Evolutionary conservation across 805 yeast species (phyloP).

Genomic region (Lachancea kluyveri): DNA sequence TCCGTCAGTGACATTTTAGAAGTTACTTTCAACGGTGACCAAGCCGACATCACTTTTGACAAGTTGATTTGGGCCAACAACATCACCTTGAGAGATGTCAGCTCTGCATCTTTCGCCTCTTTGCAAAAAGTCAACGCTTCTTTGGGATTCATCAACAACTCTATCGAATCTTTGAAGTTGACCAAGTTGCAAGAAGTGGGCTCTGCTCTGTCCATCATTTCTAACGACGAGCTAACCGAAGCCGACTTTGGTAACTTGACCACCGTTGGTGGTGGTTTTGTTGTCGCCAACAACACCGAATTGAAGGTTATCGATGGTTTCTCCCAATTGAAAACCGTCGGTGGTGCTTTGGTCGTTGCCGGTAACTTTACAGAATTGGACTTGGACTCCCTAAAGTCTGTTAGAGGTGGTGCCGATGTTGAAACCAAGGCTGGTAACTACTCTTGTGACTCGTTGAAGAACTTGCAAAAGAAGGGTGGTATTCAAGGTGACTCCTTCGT

Average conservation of each 20-base stretch:
- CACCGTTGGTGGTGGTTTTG: conserved; percentile 88
- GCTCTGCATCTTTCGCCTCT: conserved; percentile 62
- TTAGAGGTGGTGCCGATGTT: conserved; percentile 87
- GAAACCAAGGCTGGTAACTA: conserved; percentile 65
- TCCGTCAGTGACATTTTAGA: conserved; percentile 69
- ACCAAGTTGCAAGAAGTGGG: conserved; percentile 59
- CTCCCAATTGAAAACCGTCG: conserved; percentile 63
- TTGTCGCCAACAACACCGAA: conserved; percentile 75
- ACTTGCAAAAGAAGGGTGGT: conserved; percentile 67
- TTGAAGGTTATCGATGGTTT: conserved; percentile 66
- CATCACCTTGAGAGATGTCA: conserved; percentile 76
- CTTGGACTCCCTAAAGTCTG: conserved; percentile 65
- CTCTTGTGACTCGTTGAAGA: conserved; percentile 73
- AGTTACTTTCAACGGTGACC: conserved; percentile 80
- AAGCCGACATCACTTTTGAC: conserved; percentile 63
- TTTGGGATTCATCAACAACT: conserved; percentile 70
- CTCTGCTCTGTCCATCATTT: conserved; percentile 68
- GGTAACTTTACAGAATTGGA: conserved; percentile 82
- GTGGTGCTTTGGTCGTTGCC: conserved; percentile 78
- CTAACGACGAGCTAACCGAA: conserved; percentile 67
- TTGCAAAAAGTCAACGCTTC: conserved; percentile 74
- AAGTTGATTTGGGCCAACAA: conserved; percentile 79
- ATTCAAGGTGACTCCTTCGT: conserved; percentile 86
- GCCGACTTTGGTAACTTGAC: conserved; percentile 66
- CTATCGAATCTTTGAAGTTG: conserved; percentile 50